Conservation (phyloP, 768 basidiomycete genomes). For the Termitomyces sp. region DNA sequence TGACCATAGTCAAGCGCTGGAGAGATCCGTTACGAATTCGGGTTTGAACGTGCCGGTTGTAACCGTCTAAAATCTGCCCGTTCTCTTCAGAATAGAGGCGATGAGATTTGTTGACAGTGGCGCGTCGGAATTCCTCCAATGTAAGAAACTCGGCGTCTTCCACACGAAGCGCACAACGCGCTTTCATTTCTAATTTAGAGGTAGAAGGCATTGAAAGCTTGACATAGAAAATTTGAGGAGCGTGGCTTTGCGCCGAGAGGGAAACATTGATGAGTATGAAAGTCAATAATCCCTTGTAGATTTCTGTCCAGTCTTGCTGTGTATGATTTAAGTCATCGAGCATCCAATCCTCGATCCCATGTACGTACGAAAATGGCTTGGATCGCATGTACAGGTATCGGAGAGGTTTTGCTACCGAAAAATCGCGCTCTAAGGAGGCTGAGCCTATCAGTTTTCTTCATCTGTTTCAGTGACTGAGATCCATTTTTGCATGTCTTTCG, state of each 20-base stretch:
- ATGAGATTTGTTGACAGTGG: conserved; percentile 9
- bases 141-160: conserved; percentile 3
- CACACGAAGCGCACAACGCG: background rate
- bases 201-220: conserved; percentile 4
- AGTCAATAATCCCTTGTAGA: background rate
- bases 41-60: background rate
- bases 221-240: conserved; percentile 3
- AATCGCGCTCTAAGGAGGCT: background rate
- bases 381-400: conserved; percentile 3
- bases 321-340: background rate
- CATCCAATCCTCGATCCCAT: background rate
- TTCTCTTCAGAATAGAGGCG: conserved; percentile 2
- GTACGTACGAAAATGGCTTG: conserved; percentile 1
- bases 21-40: background rate
- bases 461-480: background rate
- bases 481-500: conserved; percentile 5
- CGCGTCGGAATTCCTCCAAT: conserved; percentile 8
- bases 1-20: background rate
- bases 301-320: conserved; percentile 7
- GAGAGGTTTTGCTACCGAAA: background rate
- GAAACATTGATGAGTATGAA: background rate
- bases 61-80: conserved; percentile 4
- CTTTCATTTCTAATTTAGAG: conserved; percentile 1
- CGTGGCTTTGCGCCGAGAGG: background rate
- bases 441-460: background rate